Conservation (phyloP, 306 rosid species). For the Vigna hirtella region DNA sequence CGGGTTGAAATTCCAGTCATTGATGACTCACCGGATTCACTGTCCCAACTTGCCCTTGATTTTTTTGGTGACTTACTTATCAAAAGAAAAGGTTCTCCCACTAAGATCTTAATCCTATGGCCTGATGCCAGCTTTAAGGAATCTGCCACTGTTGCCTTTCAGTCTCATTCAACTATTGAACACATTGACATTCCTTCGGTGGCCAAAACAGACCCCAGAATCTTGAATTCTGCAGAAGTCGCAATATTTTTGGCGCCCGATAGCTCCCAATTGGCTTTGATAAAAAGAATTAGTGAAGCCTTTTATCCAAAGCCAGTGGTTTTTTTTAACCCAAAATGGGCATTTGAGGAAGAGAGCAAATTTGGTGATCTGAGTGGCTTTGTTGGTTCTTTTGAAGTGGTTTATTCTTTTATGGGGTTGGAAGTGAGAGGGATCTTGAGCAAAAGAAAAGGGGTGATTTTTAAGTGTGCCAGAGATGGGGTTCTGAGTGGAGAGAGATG, state of each 20-base stretch:
- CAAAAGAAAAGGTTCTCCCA: conserved; percentile 68
- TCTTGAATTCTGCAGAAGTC: conserved; percentile 67
- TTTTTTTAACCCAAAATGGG: conserved; percentile 84
- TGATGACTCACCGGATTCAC: conserved; percentile 75
- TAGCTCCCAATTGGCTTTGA: conserved; percentile 54
- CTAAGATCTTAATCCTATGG: conserved; percentile 67
- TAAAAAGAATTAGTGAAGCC: conserved; percentile 57
- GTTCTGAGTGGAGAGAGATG: conserved; percentile 82
- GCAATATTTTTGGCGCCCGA: conserved; percentile 71
- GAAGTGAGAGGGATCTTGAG: conserved; percentile 82
- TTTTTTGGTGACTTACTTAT: conserved; percentile 67
- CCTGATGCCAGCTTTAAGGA: conserved; percentile 53
- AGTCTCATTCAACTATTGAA: conserved; percentile 56
- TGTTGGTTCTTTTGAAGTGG: conserved; percentile 84
- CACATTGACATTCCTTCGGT: conserved; percentile 63
- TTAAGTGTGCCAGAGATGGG: conserved; percentile 85
- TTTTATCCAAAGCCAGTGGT: conserved; percentile 83
- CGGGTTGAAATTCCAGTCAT: conserved; percentile 77
- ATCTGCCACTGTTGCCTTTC: conserved; percentile 60
- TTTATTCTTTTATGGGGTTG: conserved; percentile 87
- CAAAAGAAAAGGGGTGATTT: conserved; percentile 77
- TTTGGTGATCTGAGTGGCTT: conserved; percentile 65
- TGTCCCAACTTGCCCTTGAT: conserved; percentile 68
- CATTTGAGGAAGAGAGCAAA: conserved; percentile 75
- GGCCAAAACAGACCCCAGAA: conserved; percentile 43